phyloP scores from a whole-genome alignment of 306 rosid genomes.

The Lathyrus aphaca region DNA sequence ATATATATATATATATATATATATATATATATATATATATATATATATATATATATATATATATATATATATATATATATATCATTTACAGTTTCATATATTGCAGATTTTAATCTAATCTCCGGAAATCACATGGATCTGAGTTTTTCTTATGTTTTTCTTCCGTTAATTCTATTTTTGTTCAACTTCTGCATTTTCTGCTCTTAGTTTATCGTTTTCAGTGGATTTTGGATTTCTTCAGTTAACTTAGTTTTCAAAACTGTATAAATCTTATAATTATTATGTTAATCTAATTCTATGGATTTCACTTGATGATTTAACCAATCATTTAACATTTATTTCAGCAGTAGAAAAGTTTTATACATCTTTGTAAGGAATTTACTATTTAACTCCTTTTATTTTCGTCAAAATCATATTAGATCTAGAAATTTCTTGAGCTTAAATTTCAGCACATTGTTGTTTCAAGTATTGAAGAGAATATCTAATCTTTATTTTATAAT shows the following conservation, averaged over 20 bases:
- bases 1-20: too few relatives aligned
- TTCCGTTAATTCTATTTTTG: not conserved
- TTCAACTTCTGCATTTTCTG: constrained; percentile 32
- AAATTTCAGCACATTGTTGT: constrained; percentile 14
- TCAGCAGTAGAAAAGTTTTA: not conserved
- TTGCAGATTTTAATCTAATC: not conserved
- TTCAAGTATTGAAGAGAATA: not conserved
- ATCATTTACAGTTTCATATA: constrained; percentile 36
- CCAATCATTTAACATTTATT: not conserved
- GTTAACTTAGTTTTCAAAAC: not conserved
- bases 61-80: too few relatives aligned
- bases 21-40: too few relatives aligned
- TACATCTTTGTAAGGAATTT: not conserved
- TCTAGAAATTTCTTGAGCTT: constrained; percentile 17
- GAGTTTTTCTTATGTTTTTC: not conserved
- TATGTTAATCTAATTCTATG: constrained; percentile 18
- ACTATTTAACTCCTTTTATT: not conserved
- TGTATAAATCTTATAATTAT: not conserved
- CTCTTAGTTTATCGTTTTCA: constrained; percentile 4
- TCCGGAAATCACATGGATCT: not conserved
- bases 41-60: too few relatives aligned
- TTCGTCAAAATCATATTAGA: constrained; percentile 3
- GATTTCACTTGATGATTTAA: constrained; percentile 1
- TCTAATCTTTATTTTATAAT: constrained; percentile 1
- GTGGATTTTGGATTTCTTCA: constrained; percentile 28